Evolutionary conservation across 192 early-diverging fungal genomes (phyloP).

Genomic region (Backusella macrospora): DNA sequence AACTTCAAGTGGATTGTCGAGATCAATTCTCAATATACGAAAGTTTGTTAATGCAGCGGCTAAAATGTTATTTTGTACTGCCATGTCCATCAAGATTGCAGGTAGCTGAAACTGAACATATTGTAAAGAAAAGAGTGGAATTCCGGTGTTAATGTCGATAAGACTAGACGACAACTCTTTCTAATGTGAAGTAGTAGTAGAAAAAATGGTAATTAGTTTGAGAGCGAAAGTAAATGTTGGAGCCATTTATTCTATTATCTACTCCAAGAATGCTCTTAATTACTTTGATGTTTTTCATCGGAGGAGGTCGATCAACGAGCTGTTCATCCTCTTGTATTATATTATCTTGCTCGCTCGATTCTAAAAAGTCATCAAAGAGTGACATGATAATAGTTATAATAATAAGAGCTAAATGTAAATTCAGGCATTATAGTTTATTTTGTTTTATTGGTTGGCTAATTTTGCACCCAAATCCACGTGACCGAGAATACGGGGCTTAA

Average conservation of each 20-base stretch:
- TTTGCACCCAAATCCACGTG: background rate
- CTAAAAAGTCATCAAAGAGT: constrained; percentile 47
- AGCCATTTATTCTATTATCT: constrained; percentile 12
- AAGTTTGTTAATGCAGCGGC: constrained; percentile 76
- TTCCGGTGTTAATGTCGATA: constrained; percentile 43
- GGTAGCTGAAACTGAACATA: constrained; percentile 89
- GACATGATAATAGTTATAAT: constrained; percentile 34
- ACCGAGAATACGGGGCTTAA: background rate
- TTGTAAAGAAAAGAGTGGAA: constrained; percentile 79
- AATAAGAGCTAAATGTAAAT: background rate
- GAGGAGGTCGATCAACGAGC: background rate
- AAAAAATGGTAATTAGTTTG: background rate
- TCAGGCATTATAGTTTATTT: background rate
- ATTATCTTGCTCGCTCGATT: constrained; percentile 32
- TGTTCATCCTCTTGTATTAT: background rate
- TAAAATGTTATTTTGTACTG: constrained; percentile 83
- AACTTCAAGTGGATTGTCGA: constrained; percentile 78
- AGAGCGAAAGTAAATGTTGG: constrained; percentile 12
- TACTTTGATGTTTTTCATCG: constrained; percentile 23
- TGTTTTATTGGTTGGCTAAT: background rate
- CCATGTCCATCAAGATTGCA: constrained; percentile 68
- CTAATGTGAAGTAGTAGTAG: constrained; percentile 31
- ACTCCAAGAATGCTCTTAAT: background rate
- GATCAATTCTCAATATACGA: constrained; percentile 84
- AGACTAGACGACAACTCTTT: constrained; percentile 55